Evolutionary conservation across 345 rosid species (phyloP), one percentile per base, ranked within the genome.

Genomic region (Brassica nigra): DNA sequence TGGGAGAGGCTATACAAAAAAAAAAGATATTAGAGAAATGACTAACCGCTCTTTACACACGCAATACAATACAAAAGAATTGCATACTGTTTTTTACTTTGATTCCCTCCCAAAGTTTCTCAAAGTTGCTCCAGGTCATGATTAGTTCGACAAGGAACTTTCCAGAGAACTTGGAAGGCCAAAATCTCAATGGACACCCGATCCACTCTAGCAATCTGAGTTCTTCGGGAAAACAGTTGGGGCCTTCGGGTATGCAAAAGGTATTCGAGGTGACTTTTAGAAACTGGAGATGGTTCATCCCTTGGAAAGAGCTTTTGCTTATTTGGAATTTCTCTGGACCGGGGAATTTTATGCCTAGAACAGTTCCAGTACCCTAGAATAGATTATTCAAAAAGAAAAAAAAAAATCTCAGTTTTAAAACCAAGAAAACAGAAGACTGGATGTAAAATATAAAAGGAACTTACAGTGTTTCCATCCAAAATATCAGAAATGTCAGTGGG

Each of bases 51-150:
- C 66, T 29, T 62, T 14, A n/a, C n/a, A 29, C 9, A 14, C 11
- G 3, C 15, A 5, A 20, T 12, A 59, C 3, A 23, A 0, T 7
- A 31, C n/a, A n/a, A n/a, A 63, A 52, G 11, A 52, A 12, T 75
- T 14, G 4, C 2, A 2, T n/a, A 31, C 4, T 16, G 9, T n/a
- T 54, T 4, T 11, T 28, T 78, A 83, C 83, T 57, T 76, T 67
- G 20, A 9, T 57, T 68, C 68, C 70, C 14, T 42, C 42, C 84
- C 82, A 83, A 0, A 83, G 67, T 33, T 76, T 67, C 68, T 80
- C 15, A 2, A 80, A 10, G 1, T 34, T 47, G 76, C 84, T 65
- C 1, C 10, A 0, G 2, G 6, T 28, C 59, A 83, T 27, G 30
- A 10, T 6, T 16, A 81, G 69, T 57, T 72, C 76, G 2, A 79